phyloP scores from a whole-genome alignment of 2,329 filamentous ascomycete species.

The Incumbomyces lentus region DNA sequence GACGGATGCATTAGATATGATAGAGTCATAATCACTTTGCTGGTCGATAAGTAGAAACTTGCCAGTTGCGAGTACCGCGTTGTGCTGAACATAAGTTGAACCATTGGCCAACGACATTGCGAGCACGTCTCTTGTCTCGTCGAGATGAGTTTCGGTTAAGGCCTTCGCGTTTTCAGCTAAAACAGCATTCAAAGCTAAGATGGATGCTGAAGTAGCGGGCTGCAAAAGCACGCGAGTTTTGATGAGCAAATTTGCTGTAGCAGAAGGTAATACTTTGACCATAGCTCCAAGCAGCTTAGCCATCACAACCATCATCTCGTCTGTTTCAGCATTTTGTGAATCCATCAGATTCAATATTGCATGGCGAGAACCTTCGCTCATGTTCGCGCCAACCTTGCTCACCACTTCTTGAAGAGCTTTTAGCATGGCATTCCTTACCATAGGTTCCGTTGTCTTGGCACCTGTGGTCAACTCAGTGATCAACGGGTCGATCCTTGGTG shows the following conservation, averaged over 20 bases:
- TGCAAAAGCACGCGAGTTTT: constrained; percentile 69
- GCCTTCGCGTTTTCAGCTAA: constrained; percentile 67
- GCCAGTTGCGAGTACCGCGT: constrained; percentile 17
- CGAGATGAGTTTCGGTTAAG: constrained; percentile 57
- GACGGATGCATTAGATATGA: constrained; percentile 44
- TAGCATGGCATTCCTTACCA: constrained; percentile 90
- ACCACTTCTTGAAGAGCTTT: constrained; percentile 94
- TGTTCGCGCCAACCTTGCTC: constrained; percentile 85
- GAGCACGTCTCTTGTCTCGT: constrained; percentile 67
- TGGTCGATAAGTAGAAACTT: constrained; percentile 16
- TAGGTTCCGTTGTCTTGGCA: constrained; percentile 76
- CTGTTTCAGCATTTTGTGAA: constrained; percentile 63
- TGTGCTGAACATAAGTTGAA: constrained; percentile 61
- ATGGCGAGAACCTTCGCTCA: constrained; percentile 80
- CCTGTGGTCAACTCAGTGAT: constrained; percentile 91
- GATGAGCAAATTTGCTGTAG: constrained; percentile 53
- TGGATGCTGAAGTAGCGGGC: constrained; percentile 65
- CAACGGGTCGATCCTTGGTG: constrained; percentile 86
- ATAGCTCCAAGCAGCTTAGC: constrained; percentile 82
- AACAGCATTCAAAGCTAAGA: constrained; percentile 80
- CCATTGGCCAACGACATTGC: constrained; percentile 69
- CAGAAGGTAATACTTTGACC: constrained; percentile 70
- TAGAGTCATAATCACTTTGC: constrained; percentile 49
- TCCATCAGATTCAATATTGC: constrained; percentile 87
- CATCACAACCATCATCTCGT: constrained; percentile 76